Base-by-base conservation (phyloP, 257 asterid genomes). In the Phtheirospermum japonicum region DNA sequence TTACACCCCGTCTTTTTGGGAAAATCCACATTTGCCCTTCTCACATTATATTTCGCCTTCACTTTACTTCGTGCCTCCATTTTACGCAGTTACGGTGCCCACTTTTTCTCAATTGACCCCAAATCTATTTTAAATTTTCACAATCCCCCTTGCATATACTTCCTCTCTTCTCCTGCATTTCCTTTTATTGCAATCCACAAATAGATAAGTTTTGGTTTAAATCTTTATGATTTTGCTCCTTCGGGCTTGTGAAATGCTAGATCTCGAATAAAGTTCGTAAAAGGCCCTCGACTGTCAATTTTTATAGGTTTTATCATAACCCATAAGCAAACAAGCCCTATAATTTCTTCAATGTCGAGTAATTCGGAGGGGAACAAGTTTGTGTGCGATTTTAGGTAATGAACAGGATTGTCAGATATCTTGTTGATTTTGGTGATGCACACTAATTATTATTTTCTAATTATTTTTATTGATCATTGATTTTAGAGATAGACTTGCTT, bases 221-320 rank as follows among this genome's bases (percentile, higher is more conserved):
- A 30, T 51, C 42, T 17, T 39, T 61, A 8, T 19, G 57, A 49
- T 37, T 48, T 36, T 9, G 16, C 51, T 46, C 34, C 31, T 48
- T 19, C 28, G 51, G 65, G 63, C 40, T 53, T 34, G 19, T 51
- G 9, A 46, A 16, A 46, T 18, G 46, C 37, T 36, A 42, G 63
- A 43, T 53, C 60, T 6, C 28, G 49, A 39, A 55, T 37, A n/a
- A 50, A 49, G 42, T 33, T 26, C 8, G 37, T 40, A 58, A 9
- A 51, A 59, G 48, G 20, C 49, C 23, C 23, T 34, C 9, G 48
- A 49, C 8, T 64, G 30, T 58, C 54, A 7, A 20, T 55, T 56
- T 60, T 50, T 57, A 39, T 50, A 31, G 63, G 62, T 55, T 45
- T 68, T 67, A 61, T 64, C 57, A 18, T 64, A 68, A 53, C 64